These are phyloP conservation scores for Acmispon strigosus DNA, from an alignment of 306 rosid genomes.

Conservation along the genomic window DNA sequence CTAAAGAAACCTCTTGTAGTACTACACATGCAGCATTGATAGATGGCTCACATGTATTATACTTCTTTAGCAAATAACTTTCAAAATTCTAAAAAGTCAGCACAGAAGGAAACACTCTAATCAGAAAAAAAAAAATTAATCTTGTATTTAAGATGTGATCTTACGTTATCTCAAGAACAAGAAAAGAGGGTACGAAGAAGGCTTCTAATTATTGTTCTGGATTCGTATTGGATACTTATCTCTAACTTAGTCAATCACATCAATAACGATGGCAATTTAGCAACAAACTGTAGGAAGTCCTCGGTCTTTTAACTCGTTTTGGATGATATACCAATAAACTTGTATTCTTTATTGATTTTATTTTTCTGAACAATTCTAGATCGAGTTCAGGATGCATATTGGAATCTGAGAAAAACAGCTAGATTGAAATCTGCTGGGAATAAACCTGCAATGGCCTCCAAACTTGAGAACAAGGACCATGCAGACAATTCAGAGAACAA, in stretches of 20 bases:
- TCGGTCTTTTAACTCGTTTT: background rate
- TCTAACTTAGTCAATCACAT: background rate
- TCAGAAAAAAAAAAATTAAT: background rate
- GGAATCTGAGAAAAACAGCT: conserved; percentile 53
- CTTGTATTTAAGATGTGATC: background rate
- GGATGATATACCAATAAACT: background rate
- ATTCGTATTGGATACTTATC: background rate
- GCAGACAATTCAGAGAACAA: conserved; percentile 25
- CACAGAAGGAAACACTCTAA: background rate
- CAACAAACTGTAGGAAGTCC: background rate
- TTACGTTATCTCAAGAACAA: background rate
- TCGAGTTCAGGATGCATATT: conserved; percentile 64
- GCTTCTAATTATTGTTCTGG: background rate
- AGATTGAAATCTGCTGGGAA: conserved; percentile 34
- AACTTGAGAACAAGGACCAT: conserved; percentile 26
- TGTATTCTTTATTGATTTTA: background rate
- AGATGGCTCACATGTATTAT: background rate
- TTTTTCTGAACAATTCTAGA: conserved; percentile 36
- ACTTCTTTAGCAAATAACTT: background rate
- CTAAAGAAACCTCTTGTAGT: background rate
- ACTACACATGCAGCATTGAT: background rate
- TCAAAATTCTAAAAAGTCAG: background rate
- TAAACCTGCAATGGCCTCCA: conserved; percentile 30
- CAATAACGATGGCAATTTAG: background rate
- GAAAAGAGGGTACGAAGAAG: background rate